Evolutionary conservation across 495 filamentous ascomycete species (phyloP).

Genomic region (Hypoxylon trugodes): DNA sequence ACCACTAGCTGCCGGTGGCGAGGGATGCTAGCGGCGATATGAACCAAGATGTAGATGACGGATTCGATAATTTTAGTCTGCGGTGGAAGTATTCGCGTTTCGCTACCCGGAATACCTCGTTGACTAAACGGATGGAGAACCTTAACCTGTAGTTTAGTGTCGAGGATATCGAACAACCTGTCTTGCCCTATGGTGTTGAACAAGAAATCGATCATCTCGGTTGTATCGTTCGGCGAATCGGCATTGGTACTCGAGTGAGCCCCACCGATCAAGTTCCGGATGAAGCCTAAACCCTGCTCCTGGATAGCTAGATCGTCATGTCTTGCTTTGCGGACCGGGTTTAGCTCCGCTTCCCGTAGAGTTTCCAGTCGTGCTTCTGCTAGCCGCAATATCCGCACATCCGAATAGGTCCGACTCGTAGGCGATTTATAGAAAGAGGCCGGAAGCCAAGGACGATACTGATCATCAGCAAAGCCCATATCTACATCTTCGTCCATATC

Average conservation of each 20-base stretch:
- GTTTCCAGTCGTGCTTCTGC: constrained; percentile 60
- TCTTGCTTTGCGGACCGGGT: constrained; percentile 65
- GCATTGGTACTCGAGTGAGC: constrained; percentile 68
- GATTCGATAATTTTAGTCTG: constrained; percentile 76
- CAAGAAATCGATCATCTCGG: constrained; percentile 86
- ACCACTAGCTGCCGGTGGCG: constrained; percentile 73
- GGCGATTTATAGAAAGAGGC: constrained; percentile 35
- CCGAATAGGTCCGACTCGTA: constrained; percentile 15
- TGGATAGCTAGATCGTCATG: constrained; percentile 86
- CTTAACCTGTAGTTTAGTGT: constrained; percentile 72
- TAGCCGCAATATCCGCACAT: constrained; percentile 47
- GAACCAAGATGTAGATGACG: constrained; percentile 79
- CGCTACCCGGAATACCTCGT: constrained; percentile 37
- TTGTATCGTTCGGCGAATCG: constrained; percentile 61
- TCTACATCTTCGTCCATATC: constrained; percentile 74
- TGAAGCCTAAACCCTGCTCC: constrained; percentile 85
- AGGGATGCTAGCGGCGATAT: constrained; percentile 82
- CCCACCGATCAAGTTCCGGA: constrained; percentile 87
- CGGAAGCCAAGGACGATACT: constrained; percentile 44
- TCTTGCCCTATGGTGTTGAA: constrained; percentile 78
- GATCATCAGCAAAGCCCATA: constrained; percentile 47
- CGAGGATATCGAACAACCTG: constrained; percentile 77
- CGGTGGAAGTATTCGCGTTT: constrained; percentile 61
- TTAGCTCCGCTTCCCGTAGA: constrained; percentile 64
- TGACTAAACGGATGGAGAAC: constrained; percentile 55